Conservation (phyloP, 257 asterid genomes). For the Lycium ferocissimum region DNA sequence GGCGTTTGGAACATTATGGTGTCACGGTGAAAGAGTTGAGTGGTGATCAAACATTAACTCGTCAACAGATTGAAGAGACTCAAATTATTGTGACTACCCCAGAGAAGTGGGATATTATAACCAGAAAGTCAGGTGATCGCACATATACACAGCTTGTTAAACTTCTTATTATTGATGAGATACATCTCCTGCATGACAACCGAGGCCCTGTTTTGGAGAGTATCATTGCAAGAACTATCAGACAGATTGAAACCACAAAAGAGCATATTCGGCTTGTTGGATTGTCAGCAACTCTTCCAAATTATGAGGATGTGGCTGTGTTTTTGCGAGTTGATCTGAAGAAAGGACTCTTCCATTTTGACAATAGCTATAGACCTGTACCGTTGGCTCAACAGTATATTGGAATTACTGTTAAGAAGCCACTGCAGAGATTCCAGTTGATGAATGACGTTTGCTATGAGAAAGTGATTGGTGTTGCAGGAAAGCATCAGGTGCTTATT, state of each 20-base stretch:
- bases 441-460: constrained; percentile 58
- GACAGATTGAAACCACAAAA: constrained; percentile 54
- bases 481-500: constrained; percentile 55
- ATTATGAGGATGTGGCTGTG: constrained; percentile 52
- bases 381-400: constrained; percentile 52
- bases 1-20: constrained; percentile 48
- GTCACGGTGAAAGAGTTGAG: constrained; percentile 53
- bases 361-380: constrained; percentile 56
- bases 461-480: constrained; percentile 51
- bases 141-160: constrained; percentile 55
- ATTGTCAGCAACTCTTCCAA: constrained; percentile 55
- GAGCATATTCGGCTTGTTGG: constrained; percentile 57
- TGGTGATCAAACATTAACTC: constrained; percentile 52
- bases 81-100: constrained; percentile 58
- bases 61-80: constrained; percentile 59
- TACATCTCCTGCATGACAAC: constrained; percentile 52
- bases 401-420: constrained; percentile 53
- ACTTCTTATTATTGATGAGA: constrained; percentile 51
- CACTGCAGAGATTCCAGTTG: constrained; percentile 55
- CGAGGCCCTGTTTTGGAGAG: constrained; percentile 57
- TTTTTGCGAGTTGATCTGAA: constrained; percentile 51
- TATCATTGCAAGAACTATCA: constrained; percentile 53
- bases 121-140: constrained; percentile 58
- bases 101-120: constrained; percentile 56
- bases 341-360: constrained; percentile 53